Percentiles rank a stretch among this genome's conserved stretches.
phyloP scores from a whole-genome alignment of 352 stramenopile species.

The Phytophthora hibernalis region DNA sequence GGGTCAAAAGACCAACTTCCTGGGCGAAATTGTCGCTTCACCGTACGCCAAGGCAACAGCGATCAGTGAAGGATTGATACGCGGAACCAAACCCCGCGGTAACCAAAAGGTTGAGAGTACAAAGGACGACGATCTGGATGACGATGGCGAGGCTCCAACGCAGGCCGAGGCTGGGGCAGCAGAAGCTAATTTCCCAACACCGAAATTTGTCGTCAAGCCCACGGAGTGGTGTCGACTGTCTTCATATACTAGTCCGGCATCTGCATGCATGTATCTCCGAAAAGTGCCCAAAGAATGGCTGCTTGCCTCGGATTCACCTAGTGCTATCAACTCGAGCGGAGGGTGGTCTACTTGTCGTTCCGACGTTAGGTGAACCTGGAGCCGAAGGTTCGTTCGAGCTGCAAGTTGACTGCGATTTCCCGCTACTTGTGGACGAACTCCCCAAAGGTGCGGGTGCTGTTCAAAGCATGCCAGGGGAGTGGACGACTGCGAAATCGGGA shows the following conservation, averaged over 20 bases:
- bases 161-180: slow-evolving; percentile 9
- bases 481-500: slow-evolving; percentile 63
- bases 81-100: slow-evolving; percentile 23
- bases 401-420: slow-evolving; percentile 88
- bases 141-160: slow-evolving; percentile 20
- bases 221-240: slow-evolving; percentile 80
- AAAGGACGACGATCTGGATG: slow-evolving; percentile 28
- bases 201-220: slow-evolving; percentile 76
- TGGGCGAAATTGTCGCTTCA: slow-evolving; percentile 68
- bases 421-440: slow-evolving; percentile 69
- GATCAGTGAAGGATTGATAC: slow-evolving; percentile 32
- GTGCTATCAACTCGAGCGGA: slow-evolving; percentile 32
- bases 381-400: slow-evolving; percentile 82
- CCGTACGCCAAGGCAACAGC: slow-evolving; percentile 44
- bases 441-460: slow-evolving; percentile 57
- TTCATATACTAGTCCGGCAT: slow-evolving; percentile 57
- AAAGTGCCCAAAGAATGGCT: slow-evolving; percentile 78
- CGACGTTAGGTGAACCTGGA: slow-evolving; percentile 75
- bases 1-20: slow-evolving; percentile 71
- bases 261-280: slow-evolving; percentile 68
- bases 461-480: slow-evolving; percentile 84
- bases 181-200: slow-evolving; percentile 44
- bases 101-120: slow-evolving; percentile 24
- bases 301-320: slow-evolving; percentile 25
- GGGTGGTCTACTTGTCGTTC: slow-evolving; percentile 74